Percentiles rank a stretch among this genome's conserved stretches.
Conservation (phyloP, 1,139 yeast genomes). For the Nakaseomyces delphensis region DNA sequence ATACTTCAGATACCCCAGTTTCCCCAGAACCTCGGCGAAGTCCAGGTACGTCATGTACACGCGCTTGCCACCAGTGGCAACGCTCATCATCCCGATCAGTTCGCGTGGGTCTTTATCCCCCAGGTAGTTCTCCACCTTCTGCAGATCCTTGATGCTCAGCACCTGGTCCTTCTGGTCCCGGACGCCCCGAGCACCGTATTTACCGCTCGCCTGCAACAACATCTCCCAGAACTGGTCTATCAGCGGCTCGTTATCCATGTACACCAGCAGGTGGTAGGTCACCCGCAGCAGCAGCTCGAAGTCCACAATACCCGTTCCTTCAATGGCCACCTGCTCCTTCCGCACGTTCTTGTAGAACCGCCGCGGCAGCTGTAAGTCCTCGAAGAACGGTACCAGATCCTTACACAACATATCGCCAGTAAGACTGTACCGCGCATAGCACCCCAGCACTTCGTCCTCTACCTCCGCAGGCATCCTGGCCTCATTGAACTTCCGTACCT, state of each 20-base stretch:
- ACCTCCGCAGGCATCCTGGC: constrained; percentile 34
- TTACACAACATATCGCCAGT: constrained; percentile 31
- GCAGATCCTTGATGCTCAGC: constrained; percentile 33
- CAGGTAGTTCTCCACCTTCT: constrained; percentile 29
- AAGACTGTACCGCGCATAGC: constrained; percentile 34
- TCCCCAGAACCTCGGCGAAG: constrained; percentile 39
- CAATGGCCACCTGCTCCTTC: constrained; percentile 26
- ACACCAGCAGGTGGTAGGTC: constrained; percentile 35
- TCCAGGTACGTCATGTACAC: constrained; percentile 35
- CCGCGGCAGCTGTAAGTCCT: constrained; percentile 30
- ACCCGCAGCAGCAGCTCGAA: constrained; percentile 37
- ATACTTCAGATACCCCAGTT: constrained; percentile 32
- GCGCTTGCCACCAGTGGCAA: constrained; percentile 34
- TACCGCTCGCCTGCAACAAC: constrained; percentile 27
- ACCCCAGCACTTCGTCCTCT: constrained; percentile 36
- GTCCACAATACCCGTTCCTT: constrained; percentile 37
- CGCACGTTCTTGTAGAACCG: constrained; percentile 20
- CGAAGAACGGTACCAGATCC: constrained; percentile 27
- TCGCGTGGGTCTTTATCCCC: constrained; percentile 29
- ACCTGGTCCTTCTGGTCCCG: constrained; percentile 19
- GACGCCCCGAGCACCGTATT: constrained; percentile 18
- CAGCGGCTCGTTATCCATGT: constrained; percentile 32
- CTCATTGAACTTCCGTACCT: constrained; percentile 27
- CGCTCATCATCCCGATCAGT: constrained; percentile 39
- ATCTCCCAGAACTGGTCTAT: constrained; percentile 38